phyloP scores from a whole-genome alignment of 2,329 filamentous ascomycete species.

The Colletotrichum liaoningense region DNA sequence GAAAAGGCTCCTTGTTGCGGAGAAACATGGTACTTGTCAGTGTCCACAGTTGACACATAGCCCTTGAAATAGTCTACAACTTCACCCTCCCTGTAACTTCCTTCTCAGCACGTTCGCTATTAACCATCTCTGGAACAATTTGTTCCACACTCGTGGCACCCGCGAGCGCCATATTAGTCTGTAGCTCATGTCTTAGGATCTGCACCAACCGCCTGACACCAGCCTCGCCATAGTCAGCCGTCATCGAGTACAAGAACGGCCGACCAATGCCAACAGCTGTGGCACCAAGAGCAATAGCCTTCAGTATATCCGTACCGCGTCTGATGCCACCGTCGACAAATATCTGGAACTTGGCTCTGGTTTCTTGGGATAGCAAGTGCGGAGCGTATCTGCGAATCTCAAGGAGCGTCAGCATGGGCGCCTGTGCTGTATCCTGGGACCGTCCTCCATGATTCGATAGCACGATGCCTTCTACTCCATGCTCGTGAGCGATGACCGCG shows the following conservation, averaged over 20 bases:
- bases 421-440: constrained; percentile 56
- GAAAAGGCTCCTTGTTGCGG: neutral
- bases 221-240: constrained; percentile 53
- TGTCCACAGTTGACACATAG: neutral
- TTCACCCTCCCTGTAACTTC: constrained; percentile 35
- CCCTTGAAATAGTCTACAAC: constrained; percentile 14
- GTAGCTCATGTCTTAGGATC: constrained; percentile 58
- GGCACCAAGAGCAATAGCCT: constrained; percentile 73
- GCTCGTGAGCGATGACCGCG: constrained; percentile 67
- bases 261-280: constrained; percentile 77
- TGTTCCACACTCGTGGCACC: constrained; percentile 77
- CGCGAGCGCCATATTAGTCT: constrained; percentile 64
- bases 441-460: constrained; percentile 78
- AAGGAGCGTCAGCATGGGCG: constrained; percentile 35
- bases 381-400: constrained; percentile 62
- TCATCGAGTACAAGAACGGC: constrained; percentile 69
- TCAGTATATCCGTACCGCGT: constrained; percentile 75
- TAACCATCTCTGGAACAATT: constrained; percentile 53
- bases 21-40: neutral
- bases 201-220: constrained; percentile 64
- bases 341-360: constrained; percentile 51
- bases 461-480: constrained; percentile 74
- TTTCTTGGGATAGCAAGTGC: constrained; percentile 47
- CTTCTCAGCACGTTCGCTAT: constrained; percentile 37
- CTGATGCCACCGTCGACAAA: constrained; percentile 75